A percentile compares a stretch with the other conserved stretches of the same genome.
Conservation (phyloP, 495 filamentous ascomycete genomes). For the Annulohypoxylon nitens region DNA sequence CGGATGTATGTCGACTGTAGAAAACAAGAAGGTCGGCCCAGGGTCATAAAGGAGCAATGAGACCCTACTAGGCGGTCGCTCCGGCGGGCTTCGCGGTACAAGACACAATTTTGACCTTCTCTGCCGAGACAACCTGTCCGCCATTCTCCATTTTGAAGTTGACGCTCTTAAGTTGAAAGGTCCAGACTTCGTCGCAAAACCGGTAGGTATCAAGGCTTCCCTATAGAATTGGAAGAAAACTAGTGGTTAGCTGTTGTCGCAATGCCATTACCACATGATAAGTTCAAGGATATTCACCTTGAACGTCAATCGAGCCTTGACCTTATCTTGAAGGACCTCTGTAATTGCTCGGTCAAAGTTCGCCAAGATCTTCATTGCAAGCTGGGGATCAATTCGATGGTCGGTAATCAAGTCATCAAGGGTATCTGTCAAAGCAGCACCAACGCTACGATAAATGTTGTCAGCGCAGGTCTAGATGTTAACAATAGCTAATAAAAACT, state of each 20-base stretch:
- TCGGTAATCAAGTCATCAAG: constrained; percentile 95
- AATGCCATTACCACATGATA: not conserved
- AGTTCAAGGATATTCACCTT: constrained; percentile 74
- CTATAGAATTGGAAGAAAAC: constrained; percentile 59
- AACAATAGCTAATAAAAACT: constrained; percentile 28
- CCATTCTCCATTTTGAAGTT: constrained; percentile 95
- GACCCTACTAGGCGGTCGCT: not conserved
- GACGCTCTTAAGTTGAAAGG: constrained; percentile 98
- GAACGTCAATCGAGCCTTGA: constrained; percentile 91
- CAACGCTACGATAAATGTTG: constrained; percentile 72
- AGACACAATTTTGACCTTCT: constrained; percentile 97
- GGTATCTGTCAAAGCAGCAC: constrained; percentile 90
- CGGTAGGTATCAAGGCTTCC: constrained; percentile 98
- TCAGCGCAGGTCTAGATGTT: constrained; percentile 38
- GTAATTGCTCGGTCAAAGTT: constrained; percentile 93
- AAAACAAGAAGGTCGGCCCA: not conserved
- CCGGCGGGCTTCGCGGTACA: constrained; percentile 90
- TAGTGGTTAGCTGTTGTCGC: constrained; percentile 11
- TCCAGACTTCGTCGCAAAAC: constrained; percentile 99
- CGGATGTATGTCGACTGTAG: not conserved
- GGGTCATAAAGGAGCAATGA: not conserved
- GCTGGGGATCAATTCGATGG: constrained; percentile 93
- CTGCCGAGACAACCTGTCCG: constrained; percentile 65
- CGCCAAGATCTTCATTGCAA: constrained; percentile 96
- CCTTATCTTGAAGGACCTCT: constrained; percentile 88